A percentile compares a stretch with the other conserved stretches of the same genome.
Conservation (phyloP, 306 rosid genomes). For the Lotus japonicus region DNA sequence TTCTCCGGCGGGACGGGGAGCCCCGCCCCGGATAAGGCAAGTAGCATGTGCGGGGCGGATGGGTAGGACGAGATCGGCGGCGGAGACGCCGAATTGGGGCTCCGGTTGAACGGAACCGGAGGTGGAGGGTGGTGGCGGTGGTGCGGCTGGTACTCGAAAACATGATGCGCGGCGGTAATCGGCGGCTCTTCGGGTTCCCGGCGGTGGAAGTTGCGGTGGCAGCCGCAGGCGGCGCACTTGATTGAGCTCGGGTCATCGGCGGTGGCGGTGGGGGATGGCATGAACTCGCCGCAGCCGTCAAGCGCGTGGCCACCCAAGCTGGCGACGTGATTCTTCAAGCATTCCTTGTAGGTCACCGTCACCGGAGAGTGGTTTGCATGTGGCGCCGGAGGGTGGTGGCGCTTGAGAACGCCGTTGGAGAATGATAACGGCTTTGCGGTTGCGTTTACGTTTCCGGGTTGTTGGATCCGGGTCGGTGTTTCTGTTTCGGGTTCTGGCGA, state of each 20-base stretch:
- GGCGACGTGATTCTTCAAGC: constrained; percentile 90
- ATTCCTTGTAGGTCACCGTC: constrained; percentile 60
- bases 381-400: constrained; percentile 33
- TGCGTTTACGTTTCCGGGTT: background rate
- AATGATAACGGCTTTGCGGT: constrained; percentile 42
- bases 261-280: constrained; percentile 65
- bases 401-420: constrained; percentile 83
- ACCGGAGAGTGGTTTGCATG: background rate
- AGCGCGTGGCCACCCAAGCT: constrained; percentile 75
- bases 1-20: constrained; percentile 36
- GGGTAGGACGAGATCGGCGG: constrained; percentile 98
- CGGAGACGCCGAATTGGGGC: constrained; percentile 82
- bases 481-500: constrained; percentile 68
- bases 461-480: constrained; percentile 53
- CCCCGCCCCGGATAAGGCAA: constrained; percentile 64
- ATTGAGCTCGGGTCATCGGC: constrained; percentile 70
- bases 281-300: constrained; percentile 95
- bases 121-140: constrained; percentile 70
- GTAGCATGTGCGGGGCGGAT: constrained; percentile 88
- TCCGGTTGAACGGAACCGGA: constrained; percentile 42
- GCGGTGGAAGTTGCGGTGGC: constrained; percentile 98
- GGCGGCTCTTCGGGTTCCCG: constrained; percentile 74
- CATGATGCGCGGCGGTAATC: constrained; percentile 32
- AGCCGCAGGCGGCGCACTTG: constrained; percentile 95
- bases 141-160: constrained; percentile 76